Percentiles rank a stretch among this genome's conserved stretches.
These are phyloP conservation scores for Asclepias syriaca DNA, from an alignment of 257 asterid species.

Conservation along the genomic window DNA sequence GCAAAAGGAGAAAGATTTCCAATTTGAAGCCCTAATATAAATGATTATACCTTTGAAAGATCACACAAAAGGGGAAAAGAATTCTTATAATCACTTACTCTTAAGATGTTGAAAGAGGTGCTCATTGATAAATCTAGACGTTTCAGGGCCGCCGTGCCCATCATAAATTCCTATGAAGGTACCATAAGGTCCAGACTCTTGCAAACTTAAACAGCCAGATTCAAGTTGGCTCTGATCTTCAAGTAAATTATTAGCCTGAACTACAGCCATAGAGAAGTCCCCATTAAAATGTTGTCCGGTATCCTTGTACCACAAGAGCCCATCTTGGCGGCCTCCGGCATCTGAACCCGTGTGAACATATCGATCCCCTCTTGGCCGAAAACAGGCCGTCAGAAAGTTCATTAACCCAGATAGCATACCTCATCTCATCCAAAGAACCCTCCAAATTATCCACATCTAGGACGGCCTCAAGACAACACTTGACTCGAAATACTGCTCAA, in stretches of 20 bases:
- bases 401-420: slow-evolving; percentile 60
- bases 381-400: slow-evolving; percentile 62
- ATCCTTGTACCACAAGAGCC: slow-evolving; percentile 71
- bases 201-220: slow-evolving; percentile 54
- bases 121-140: slow-evolving; percentile 56
- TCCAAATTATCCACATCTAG: slow-evolving; percentile 42
- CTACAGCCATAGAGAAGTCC: slow-evolving; percentile 79
- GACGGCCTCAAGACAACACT: slow-evolving; percentile 17
- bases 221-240: slow-evolving; percentile 77
- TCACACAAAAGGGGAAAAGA: neutral
- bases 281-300: slow-evolving; percentile 62
- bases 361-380: slow-evolving; percentile 49
- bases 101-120: slow-evolving; percentile 60
- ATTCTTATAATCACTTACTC: slow-evolving; percentile 36
- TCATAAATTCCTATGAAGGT: slow-evolving; percentile 67
- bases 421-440: slow-evolving; percentile 75
- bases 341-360: slow-evolving; percentile 44
- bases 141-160: slow-evolving; percentile 81
- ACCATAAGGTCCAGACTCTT: slow-evolving; percentile 61
- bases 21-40: neutral
- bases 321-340: slow-evolving; percentile 55
- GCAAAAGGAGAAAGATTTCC: neutral
- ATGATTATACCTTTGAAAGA: neutral
- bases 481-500: slow-evolving; percentile 8
- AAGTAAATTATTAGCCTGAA: slow-evolving; percentile 64